These are phyloP conservation scores for Salix arbutifolia DNA, from an alignment of 345 rosid species.

Conservation along the genomic window DNA sequence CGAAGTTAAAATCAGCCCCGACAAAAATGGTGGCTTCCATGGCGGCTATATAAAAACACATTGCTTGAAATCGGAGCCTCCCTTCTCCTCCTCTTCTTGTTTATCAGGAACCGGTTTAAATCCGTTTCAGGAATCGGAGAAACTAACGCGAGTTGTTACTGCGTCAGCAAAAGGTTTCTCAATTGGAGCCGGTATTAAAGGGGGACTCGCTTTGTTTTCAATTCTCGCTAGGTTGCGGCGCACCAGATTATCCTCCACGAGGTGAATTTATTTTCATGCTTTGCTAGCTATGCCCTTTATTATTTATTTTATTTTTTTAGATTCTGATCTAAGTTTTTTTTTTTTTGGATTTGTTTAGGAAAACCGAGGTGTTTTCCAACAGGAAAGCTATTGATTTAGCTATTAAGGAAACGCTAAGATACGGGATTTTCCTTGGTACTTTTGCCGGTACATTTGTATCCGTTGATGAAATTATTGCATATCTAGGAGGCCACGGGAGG, in stretches of 20 bases:
- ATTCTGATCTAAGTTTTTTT: conserved; percentile 6
- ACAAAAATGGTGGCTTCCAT: conserved; percentile 22
- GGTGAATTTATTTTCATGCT: conserved; percentile 25
- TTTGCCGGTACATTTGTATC: conserved; percentile 87
- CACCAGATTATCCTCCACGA: conserved; percentile 36
- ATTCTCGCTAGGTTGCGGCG: conserved; percentile 66
- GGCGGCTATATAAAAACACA: conserved; percentile 23
- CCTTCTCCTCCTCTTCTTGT: conserved; percentile 27
- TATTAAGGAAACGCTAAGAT: conserved; percentile 79
- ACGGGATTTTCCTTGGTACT: conserved; percentile 85
- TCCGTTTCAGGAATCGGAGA: conserved; percentile 51
- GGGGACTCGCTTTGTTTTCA: conserved; percentile 82
- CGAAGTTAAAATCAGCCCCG: conserved; percentile 21
- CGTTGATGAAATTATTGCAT: conserved; percentile 67
- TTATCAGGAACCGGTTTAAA: conserved; percentile 23
- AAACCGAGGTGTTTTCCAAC: conserved; percentile 51
- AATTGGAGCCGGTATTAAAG: conserved; percentile 92
- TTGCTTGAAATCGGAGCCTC: conserved; percentile 33
- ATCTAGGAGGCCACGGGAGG: conserved; percentile 78
- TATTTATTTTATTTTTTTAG: neutral
- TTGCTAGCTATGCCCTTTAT: neutral
- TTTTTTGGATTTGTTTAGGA: conserved; percentile 35
- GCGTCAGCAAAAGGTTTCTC: conserved; percentile 83
- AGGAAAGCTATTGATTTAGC: conserved; percentile 63
- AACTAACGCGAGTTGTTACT: conserved; percentile 53